Conservation (phyloP, 176 grass and related monocot genomes). For the Zizania latifolia region DNA sequence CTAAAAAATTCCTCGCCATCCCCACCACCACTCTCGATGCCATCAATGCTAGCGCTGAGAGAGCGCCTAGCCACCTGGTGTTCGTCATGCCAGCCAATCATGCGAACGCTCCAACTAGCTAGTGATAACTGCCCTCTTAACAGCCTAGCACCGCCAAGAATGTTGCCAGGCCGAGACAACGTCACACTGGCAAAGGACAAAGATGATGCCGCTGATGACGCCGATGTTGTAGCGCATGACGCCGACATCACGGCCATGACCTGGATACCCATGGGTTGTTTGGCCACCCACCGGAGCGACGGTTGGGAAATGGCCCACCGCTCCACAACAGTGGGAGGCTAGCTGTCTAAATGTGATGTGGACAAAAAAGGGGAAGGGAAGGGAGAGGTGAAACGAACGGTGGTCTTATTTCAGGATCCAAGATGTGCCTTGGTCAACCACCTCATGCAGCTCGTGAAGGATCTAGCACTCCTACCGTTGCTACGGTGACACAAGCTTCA, state of each 20-base stretch:
- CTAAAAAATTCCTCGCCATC: slow-evolving; percentile 53
- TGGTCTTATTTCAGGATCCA: slow-evolving; percentile 52
- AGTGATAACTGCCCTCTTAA: slow-evolving; percentile 43
- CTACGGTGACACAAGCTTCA: slow-evolving; percentile 17
- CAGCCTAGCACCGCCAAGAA: slow-evolving; percentile 31
- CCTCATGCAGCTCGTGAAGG: slow-evolving; percentile 32
- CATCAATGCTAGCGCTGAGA: slow-evolving; percentile 44
- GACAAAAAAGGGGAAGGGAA: not conserved
- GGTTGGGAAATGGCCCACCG: slow-evolving; percentile 38
- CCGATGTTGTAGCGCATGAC: slow-evolving; percentile 7
- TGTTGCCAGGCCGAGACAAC: slow-evolving; percentile 23
- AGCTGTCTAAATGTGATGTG: slow-evolving; percentile 33
- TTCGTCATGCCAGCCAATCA: not conserved
- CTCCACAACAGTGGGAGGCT: slow-evolving; percentile 36
- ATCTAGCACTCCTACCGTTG: not conserved
- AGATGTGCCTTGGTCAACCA: slow-evolving; percentile 40
- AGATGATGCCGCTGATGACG: slow-evolving; percentile 12
- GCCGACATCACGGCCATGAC: slow-evolving; percentile 18
- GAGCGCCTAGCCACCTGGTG: slow-evolving; percentile 29
- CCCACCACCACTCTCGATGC: slow-evolving; percentile 39
- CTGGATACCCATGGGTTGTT: slow-evolving; percentile 37
- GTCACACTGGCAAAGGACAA: slow-evolving; percentile 36
- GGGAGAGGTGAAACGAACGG: slow-evolving; percentile 26
- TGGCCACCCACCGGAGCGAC: slow-evolving; percentile 39
- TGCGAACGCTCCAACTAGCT: slow-evolving; percentile 23